Base-by-base conservation (phyloP, 1,284 basidiomycete genomes). In the Xerocomus minutiporus region DNA sequence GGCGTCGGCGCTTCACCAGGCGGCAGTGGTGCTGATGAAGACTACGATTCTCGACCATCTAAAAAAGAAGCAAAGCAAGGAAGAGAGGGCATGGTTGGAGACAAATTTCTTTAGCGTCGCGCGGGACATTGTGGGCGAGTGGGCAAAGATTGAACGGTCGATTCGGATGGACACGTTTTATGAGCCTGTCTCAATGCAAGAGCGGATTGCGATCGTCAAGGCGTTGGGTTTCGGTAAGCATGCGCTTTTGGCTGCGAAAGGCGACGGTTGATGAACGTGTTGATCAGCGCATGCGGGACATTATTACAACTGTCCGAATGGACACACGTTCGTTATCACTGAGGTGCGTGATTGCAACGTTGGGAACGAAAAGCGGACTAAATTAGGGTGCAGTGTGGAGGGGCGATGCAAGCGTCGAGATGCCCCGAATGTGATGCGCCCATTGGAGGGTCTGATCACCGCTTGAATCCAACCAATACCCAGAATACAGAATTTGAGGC, bases 401-500 rank as follows among this genome's bases (percentile, higher is more conserved):
- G 80, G 5, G 80, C 80, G 1, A 75, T 71, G 70, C 17, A 78
- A 54, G 57, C 39, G 3, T 61, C 74, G 4, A 57, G 20, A 5
- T 84, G 83, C 54, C 75, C 76, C 0, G 83, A 86, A 60, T 85
- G 82, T 58, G 71, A 73, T 12, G 78, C 69, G 5, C 45, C 49
- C 0, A 78, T 84, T 51, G 83, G 83, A 32, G 83, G 83, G 4
- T 53, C 52, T 0, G 8, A 43, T 32, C 80, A 84, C 54, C 55
- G 2, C 15, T 59, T 83, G 40, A 48, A 76, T 61, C 2, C 52
- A 0, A 67, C 69, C 12, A 86, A 86, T 60, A 67, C 64, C 2
- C 69, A 66, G 2, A 76, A 69, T 4, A 50, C 45, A 5, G 78
- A 82, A 20, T 74, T 80, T 26, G 80, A 81, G 49, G 57, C 63